A percentile compares a stretch with the other conserved stretches of the same genome.
Conservation (phyloP, 805 yeast genomes). For the Hanseniaspora jakobsenii region DNA sequence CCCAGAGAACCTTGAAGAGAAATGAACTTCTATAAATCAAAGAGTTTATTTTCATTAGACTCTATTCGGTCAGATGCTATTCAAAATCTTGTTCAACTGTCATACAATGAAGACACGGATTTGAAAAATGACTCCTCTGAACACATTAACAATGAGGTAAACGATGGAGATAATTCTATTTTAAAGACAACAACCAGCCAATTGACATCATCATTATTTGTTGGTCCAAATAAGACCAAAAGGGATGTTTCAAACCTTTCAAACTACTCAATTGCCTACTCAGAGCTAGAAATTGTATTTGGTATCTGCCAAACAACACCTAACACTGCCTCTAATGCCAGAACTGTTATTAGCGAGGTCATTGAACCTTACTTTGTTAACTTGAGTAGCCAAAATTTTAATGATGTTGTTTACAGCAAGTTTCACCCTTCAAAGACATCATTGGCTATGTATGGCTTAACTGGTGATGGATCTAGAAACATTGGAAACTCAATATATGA, state of each 20-base stretch:
- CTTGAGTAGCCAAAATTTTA: conserved; percentile 40
- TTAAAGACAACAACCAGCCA: conserved; percentile 13
- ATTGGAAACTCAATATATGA: conserved; percentile 32
- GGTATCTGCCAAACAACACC: conserved; percentile 37
- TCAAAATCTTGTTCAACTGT: conserved; percentile 7
- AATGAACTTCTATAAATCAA: conserved; percentile 9
- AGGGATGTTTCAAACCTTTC: not conserved
- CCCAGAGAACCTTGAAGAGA: no score
- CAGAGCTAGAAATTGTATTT: conserved; percentile 43
- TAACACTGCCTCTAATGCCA: conserved; percentile 30
- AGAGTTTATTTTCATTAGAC: not conserved
- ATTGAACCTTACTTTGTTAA: conserved; percentile 39
- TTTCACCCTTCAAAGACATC: conserved; percentile 20
- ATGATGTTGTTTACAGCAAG: conserved; percentile 28
- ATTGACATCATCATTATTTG: conserved; percentile 7
- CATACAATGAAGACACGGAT: no score
- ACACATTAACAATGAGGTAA: no score
- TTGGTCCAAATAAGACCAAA: not conserved
- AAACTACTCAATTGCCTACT: conserved; percentile 36
- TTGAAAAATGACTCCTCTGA: no score
- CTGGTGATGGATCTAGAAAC: no score
- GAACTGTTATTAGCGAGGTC: conserved; percentile 30
- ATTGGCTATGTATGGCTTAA: no score
- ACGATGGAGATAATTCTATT: not conserved
- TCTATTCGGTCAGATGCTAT: conserved; percentile 12